These are phyloP conservation scores for Gossypium turneri DNA, from an alignment of 345 rosid genomes.

Conservation along the genomic window DNA sequence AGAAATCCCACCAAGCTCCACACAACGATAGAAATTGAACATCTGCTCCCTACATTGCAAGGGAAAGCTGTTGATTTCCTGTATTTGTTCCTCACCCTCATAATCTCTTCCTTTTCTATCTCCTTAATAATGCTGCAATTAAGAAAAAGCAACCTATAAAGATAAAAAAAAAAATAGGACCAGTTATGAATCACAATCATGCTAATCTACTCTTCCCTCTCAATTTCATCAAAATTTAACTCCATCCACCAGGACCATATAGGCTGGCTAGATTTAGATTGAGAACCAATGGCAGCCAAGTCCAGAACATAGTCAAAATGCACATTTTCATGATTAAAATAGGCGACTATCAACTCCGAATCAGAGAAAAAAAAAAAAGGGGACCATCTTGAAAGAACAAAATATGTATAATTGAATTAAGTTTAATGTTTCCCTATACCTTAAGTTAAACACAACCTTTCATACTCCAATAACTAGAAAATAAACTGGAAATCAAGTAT, in stretches of 20 bases:
- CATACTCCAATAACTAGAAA: background rate
- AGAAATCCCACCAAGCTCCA: conserved; percentile 79
- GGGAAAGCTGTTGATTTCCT: conserved; percentile 62
- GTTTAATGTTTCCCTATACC: background rate
- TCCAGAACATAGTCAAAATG: conserved; percentile 13
- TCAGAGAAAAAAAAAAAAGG: background rate
- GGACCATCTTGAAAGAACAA: background rate
- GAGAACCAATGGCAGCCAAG: background rate
- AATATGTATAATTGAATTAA: background rate
- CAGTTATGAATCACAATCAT: conserved; percentile 26
- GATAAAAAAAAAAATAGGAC: conserved; percentile 30
- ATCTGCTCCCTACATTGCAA: conserved; percentile 79
- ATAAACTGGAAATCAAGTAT: background rate
- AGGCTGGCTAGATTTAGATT: background rate
- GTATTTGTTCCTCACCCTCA: conserved; percentile 79
- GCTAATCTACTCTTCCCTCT: conserved; percentile 15
- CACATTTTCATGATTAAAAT: conserved; percentile 11
- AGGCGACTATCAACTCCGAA: conserved; percentile 3
- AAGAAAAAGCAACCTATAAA: conserved; percentile 44
- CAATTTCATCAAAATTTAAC: background rate
- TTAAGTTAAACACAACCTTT: background rate
- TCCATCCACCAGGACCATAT: background rate
- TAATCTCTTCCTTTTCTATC: conserved; percentile 49
- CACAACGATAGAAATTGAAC: conserved; percentile 43
- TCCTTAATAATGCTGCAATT: conserved; percentile 56